phyloP scores from a whole-genome alignment of 441 rosid species.

The Populus trichocarpa region DNA sequence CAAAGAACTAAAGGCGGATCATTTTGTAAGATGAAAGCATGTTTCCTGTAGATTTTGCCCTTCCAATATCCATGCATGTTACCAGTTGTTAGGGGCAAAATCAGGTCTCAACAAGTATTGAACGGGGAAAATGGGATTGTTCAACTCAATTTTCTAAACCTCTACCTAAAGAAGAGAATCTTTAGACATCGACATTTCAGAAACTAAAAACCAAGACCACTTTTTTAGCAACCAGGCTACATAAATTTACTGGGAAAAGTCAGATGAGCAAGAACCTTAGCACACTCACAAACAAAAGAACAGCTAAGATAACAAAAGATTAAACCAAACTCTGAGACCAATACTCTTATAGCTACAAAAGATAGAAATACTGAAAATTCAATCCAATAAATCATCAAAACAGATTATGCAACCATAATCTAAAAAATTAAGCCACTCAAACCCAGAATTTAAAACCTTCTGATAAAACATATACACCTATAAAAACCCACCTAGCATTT shows the following conservation, averaged over 20 bases:
- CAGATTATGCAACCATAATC: neutral
- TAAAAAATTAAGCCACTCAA: neutral
- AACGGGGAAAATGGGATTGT: neutral
- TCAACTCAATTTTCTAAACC: neutral
- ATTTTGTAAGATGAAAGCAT: neutral
- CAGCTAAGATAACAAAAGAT: neutral
- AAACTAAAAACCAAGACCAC: neutral
- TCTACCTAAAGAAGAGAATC: neutral
- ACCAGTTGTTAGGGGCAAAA: neutral
- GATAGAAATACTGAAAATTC: neutral
- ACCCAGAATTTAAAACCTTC: neutral
- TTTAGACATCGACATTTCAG: neutral
- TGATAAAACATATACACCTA: neutral
- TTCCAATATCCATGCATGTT: neutral
- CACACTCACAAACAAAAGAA: neutral
- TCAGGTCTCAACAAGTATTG: neutral
- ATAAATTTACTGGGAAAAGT: neutral
- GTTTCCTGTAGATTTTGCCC: neutral
- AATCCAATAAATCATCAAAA: neutral
- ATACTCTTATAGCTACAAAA: neutral
- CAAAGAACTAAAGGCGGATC: neutral
- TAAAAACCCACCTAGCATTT: neutral
- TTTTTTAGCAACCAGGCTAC: neutral
- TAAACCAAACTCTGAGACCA: neutral
- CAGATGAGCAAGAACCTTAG: neutral